phyloP scores from a whole-genome alignment of 1,284 basidiomycete species.

The Melampsora abietis-canadensis region DNA sequence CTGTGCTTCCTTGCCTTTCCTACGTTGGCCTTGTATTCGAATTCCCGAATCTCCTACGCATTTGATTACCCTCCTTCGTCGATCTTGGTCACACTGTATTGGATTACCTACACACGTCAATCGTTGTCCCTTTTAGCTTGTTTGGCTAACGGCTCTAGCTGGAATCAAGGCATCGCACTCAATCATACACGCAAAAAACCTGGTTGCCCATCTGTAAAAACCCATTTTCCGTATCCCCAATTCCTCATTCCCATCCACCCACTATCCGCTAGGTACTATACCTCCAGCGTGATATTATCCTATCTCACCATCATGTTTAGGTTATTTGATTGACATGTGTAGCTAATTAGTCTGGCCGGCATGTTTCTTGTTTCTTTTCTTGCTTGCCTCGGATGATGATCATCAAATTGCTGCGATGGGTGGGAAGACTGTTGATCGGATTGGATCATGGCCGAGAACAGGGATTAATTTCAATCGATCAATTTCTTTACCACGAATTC shows the following conservation, averaged over 20 bases:
- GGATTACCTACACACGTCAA: too few species aligned
- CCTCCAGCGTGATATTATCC: background rate
- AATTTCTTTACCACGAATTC: conserved; percentile 4
- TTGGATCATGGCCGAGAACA: background rate
- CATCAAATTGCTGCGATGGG: background rate
- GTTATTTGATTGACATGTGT: too few species aligned
- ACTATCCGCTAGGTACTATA: background rate
- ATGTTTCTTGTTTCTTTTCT: background rate
- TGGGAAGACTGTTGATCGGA: conserved; percentile 2
- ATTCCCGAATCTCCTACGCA: background rate
- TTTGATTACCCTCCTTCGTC: background rate
- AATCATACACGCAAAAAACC: background rate
- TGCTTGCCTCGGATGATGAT: background rate
- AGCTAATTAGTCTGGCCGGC: background rate
- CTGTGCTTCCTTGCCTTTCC: background rate
- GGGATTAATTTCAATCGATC: background rate
- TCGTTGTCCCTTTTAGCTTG: background rate
- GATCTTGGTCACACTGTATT: too few species aligned
- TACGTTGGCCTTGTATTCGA: background rate
- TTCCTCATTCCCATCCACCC: background rate
- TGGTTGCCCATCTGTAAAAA: background rate
- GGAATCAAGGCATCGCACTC: conserved; percentile 5
- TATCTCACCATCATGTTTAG: too few species aligned
- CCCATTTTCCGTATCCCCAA: background rate
- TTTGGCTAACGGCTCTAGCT: background rate